Percentiles rank a stretch among this genome's conserved stretches.
Evolutionary conservation across 208 protist species (phyloP).

Genomic region (Entamoeba histolytica): DNA sequence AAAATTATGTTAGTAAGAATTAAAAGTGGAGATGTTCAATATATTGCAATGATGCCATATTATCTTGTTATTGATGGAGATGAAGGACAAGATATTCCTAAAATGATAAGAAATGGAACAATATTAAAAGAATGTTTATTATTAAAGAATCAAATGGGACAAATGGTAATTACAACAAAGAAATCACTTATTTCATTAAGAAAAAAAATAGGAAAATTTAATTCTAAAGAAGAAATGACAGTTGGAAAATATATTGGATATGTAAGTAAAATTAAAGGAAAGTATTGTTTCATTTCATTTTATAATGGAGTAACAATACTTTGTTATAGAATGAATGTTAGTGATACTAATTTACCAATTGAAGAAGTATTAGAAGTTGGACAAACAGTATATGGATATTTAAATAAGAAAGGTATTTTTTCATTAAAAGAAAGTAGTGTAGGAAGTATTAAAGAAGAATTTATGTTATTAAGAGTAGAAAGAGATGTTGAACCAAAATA

Average conservation of each 20-base stretch:
- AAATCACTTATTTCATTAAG: background rate
- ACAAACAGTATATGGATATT: background rate
- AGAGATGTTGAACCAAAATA: background rate
- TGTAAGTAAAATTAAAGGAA: background rate
- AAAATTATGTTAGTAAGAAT: background rate
- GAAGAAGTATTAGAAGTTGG: background rate
- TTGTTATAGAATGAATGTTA: background rate
- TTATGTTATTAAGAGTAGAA: background rate
- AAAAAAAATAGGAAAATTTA: background rate
- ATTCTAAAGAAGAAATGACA: background rate
- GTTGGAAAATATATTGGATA: background rate
- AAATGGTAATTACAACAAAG: background rate
- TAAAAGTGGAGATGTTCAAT: background rate
- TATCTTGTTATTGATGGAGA: background rate
- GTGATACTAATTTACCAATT: background rate
- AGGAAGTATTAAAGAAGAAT: background rate
- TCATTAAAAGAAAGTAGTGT: background rate
- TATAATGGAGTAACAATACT: background rate
- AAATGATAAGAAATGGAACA: background rate
- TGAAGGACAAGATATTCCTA: background rate
- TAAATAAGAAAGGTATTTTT: background rate
- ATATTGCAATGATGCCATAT: background rate
- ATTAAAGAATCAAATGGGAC: background rate
- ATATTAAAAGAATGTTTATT: background rate
- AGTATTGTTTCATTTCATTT: background rate